Base-by-base conservation (phyloP, 768 basidiomycete genomes). In the Mycena olivaceomarginata region DNA sequence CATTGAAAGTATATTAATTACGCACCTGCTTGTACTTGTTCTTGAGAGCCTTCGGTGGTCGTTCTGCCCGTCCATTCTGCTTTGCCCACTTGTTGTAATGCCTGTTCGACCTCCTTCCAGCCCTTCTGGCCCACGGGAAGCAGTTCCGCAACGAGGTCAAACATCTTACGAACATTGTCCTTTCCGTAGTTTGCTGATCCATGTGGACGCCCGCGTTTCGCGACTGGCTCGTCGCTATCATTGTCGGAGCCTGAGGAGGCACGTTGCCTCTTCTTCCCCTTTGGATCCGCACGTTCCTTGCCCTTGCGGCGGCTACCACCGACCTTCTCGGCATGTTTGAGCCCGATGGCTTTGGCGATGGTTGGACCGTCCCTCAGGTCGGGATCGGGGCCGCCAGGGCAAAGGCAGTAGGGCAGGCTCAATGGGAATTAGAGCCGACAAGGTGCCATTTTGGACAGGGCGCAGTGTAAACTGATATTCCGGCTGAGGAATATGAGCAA, bases 261-360 rank as follows among this genome's bases (percentile, higher is more conserved):
- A 18, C n/a, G 56, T 18, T 59, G 67, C 56, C 67, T 10, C 41
- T 69, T 69, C 25, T 69, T 69, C 39, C 67, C 67, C 56, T 69
- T 69, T 10, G 53, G 39, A 59, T 69, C 56, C 1, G 67, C 56
- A 5, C 22, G 39, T 39, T 59, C 67, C 41, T 69, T 57, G 56
- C 56, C 56, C 56, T 57, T 57, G 56, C 56, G 25, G 10, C 56
- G 56, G 8, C 56, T 57, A 10, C 56, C 56, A 57, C 9, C 56
- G 8, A 57, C 56, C 56, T 57, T 57, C 56, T 57, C 56, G 56
- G 25, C 56, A 31, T 10, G 56, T 3, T 57, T 57, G 56, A 57
- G 56, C 22, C 56, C 25, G 8, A 57, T 69, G 39, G 53, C 67
- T 5, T 69, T 51, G 31, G 66, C 66, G 4, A 67, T 67, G 31